Evolutionary conservation across 352 stramenopile species (phyloP), one percentile per base, ranked within the genome.

Genomic region (Globisporangium cystogenes): DNA sequence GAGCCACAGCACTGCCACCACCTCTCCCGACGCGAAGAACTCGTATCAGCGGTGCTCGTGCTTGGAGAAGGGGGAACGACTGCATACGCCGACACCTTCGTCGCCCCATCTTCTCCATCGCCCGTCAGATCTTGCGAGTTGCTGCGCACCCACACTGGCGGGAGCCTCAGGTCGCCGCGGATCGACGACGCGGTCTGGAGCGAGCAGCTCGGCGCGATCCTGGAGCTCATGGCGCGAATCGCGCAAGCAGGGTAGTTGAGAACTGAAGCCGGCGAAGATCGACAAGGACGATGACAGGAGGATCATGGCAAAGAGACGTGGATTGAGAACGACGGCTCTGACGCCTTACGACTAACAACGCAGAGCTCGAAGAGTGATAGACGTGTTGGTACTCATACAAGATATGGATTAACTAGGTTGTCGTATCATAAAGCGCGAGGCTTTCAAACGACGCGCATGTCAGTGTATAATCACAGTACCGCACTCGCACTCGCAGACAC

Each of bases 371-470:
- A 11, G n/a, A 29, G 35, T 27, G 7, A 45, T 1, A 18, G 7
- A 14, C 8, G 48, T 16, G 44, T 12, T 20, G 44, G 68, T 79
- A 86, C 76, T 87, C 76, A 87, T 84, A 74, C 61, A 63, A 67
- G 42, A 65, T 74, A 87, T 87, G 76, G 76, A 87, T 83, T 81
- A 84, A 79, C 69, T 82, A 82, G 73, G 54, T 86, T 86, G 72
- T 84, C 74, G 72, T 86, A 82, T 87, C 76, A 87, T 81, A 16
- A 87, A 71, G 64, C 62, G 61, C 60, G 49, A 59, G 37, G 68
- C 52, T 65, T 86, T 87, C 76, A 86, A 87, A 87, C 73, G 73
- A 84, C 72, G 76, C 76, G 76, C 76, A 87, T 87, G 76, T 83
- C 67, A 82, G 67, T 57, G 62, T 79, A 74, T 83, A 82, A 87